phyloP scores from a whole-genome alignment of 139 green algal species.

The Yamagishiella unicocca region DNA sequence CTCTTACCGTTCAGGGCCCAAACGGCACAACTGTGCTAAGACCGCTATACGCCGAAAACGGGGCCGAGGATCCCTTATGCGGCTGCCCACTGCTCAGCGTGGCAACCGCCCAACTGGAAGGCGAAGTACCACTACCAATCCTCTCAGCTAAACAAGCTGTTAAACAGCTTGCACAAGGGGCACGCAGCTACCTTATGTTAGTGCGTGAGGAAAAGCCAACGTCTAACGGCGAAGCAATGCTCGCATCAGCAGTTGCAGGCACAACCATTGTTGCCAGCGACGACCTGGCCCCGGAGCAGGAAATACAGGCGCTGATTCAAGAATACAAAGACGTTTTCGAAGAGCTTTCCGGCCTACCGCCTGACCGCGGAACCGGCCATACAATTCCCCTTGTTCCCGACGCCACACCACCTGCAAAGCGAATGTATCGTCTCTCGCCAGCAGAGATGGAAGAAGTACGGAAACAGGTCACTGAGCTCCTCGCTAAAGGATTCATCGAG shows the following conservation, averaged over 20 bases:
- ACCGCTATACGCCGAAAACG: background rate
- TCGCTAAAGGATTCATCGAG: constrained; percentile 61
- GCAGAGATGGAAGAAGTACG: constrained; percentile 66
- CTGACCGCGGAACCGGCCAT: constrained; percentile 26
- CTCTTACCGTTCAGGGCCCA: background rate
- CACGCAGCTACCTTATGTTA: background rate
- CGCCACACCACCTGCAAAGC: no score
- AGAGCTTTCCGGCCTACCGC: constrained; percentile 3
- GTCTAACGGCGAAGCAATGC: background rate
- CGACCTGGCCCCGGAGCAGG: background rate
- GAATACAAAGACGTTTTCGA: constrained; percentile 40
- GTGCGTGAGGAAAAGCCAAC: background rate
- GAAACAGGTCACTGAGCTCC: constrained; percentile 62
- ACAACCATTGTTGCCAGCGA: background rate
- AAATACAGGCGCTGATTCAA: constrained; percentile 15
- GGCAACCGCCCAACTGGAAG: background rate
- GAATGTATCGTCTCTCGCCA: constrained; percentile 56
- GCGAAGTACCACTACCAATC: background rate
- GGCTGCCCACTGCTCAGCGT: background rate
- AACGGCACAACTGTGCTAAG: background rate
- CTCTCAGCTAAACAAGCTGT: background rate
- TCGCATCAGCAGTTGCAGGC: background rate
- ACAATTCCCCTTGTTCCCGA: constrained; percentile 55
- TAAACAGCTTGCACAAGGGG: background rate
- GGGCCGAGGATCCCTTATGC: background rate